phyloP scores from a whole-genome alignment of 2,329 filamentous ascomycete genomes.

The Cladosporium phlei region DNA sequence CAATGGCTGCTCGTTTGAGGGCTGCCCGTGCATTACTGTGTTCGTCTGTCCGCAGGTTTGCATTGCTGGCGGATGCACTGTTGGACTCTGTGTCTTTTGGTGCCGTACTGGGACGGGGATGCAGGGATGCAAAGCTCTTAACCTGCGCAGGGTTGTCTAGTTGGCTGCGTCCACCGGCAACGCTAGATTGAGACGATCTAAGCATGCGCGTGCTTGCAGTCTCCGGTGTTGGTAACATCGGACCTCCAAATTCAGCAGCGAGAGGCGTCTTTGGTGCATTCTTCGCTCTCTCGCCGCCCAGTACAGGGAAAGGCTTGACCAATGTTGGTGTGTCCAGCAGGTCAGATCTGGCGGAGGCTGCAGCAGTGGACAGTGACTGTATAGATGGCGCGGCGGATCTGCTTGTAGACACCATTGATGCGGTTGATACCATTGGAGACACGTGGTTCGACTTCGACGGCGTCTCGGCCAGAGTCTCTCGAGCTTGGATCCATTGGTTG shows the following conservation, averaged over 20 bases:
- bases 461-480: conserved; percentile 23
- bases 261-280: conserved; percentile 6
- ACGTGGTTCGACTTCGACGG: conserved; percentile 28
- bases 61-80: conserved; percentile 21
- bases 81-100: conserved; percentile 28
- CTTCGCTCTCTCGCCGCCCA: not conserved
- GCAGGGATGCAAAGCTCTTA: conserved; percentile 18
- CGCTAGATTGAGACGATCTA: conserved; percentile 28
- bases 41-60: conserved; percentile 19
- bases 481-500: conserved; percentile 34
- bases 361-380: conserved; percentile 22
- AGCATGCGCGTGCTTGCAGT: conserved; percentile 32
- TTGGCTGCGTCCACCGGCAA: conserved; percentile 21
- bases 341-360: conserved; percentile 13
- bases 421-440: conserved; percentile 17
- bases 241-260: conserved; percentile 22
- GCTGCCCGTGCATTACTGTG: conserved; percentile 9
- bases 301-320: not conserved
- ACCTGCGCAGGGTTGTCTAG: conserved; percentile 23
- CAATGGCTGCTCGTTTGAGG: conserved; percentile 6
- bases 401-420: conserved; percentile 6
- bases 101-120: conserved; percentile 22
- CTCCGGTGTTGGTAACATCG: conserved; percentile 32
- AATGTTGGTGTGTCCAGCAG: not conserved
- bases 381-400: conserved; percentile 15